Percentiles rank a stretch among this genome's conserved stretches.
Evolutionary conservation across 345 rosid genomes (phyloP).

Genomic region (Lepidium aucheri): DNA sequence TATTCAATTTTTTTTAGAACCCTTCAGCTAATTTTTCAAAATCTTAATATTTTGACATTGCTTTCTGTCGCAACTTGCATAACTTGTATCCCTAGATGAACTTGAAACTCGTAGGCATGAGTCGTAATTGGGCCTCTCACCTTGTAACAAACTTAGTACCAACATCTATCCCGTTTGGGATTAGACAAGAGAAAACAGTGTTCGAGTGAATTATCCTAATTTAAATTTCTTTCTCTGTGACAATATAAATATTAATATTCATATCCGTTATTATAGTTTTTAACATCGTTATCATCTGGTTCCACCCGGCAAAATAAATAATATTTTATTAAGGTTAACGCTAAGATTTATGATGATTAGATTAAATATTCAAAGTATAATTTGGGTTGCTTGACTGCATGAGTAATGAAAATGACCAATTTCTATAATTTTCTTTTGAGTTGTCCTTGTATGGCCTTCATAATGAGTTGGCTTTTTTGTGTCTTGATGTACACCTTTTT

Average conservation of each 20-base stretch:
- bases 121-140: no score
- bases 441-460: conserved; percentile 18
- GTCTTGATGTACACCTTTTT: background rate
- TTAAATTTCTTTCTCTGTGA: background rate
- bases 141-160: no score
- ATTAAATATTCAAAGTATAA: background rate
- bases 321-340: background rate
- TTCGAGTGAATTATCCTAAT: background rate
- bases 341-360: background rate
- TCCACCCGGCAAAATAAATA: background rate
- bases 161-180: background rate
- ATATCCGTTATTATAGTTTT: background rate
- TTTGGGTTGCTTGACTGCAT: conserved; percentile 1
- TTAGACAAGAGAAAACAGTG: no score
- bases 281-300: background rate
- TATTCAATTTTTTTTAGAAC: no score
- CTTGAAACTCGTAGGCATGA: no score
- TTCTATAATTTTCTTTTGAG: background rate
- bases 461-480: conserved; percentile 21
- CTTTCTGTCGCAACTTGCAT: no score
- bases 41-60: no score
- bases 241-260: background rate
- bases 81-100: no score
- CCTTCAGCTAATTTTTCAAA: no score
- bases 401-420: conserved; percentile 16